Conservation (phyloP, 495 filamentous ascomycete genomes). For the Halenospora varia region DNA sequence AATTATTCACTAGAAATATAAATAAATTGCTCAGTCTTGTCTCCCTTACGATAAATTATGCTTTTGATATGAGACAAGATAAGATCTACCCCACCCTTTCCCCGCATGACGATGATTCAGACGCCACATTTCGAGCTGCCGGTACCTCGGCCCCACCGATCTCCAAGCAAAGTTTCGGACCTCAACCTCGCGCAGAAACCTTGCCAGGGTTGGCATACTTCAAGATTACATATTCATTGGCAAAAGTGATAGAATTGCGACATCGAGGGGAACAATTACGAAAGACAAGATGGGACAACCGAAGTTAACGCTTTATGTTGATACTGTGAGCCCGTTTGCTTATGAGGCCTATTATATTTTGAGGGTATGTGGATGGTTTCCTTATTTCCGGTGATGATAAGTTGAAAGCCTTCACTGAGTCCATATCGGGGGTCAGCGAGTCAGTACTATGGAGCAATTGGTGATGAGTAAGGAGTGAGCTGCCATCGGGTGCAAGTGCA, state of each 20-base stretch:
- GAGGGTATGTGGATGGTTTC: conserved; percentile 25
- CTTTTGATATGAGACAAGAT: too few relatives aligned
- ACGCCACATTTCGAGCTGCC: not conserved
- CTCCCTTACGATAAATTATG: too few relatives aligned
- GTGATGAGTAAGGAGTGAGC: too few relatives aligned
- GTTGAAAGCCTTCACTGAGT: not conserved
- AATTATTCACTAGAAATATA: not conserved
- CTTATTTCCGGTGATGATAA: not conserved
- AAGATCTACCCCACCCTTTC: too few relatives aligned
- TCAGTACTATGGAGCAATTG: too few relatives aligned
- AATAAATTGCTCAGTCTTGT: too few relatives aligned
- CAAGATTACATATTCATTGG: too few relatives aligned
- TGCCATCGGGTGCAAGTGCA: too few relatives aligned
- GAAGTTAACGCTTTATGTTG: conserved; percentile 63
- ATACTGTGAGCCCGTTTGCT: conserved; percentile 67
- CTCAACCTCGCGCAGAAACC: not conserved
- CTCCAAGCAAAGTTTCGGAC: not conserved
- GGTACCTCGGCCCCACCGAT: not conserved
- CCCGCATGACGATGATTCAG: not conserved
- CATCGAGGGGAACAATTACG: not conserved
- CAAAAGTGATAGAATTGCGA: not conserved
- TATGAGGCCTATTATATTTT: conserved; percentile 66
- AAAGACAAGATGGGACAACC: conserved; percentile 39
- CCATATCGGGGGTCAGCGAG: too few relatives aligned
- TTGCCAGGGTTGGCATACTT: too few relatives aligned